Base-by-base conservation (phyloP, 257 asterid genomes). In the Lycium barbarum region DNA sequence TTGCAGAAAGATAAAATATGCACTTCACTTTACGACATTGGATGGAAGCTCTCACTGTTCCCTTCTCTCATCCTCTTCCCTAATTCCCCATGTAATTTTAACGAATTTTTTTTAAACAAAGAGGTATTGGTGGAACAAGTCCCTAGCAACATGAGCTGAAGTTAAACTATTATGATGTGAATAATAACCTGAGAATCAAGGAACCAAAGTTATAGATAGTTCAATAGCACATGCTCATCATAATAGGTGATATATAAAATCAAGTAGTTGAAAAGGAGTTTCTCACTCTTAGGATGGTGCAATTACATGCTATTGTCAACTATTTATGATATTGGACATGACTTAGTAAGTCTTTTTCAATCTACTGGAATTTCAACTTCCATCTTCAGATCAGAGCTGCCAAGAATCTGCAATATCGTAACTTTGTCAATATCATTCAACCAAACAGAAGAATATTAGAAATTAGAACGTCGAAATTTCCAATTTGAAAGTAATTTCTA, bases 321-420 rank as follows among this genome's bases (percentile, higher is more conserved):
- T 51, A 76, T 51, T 9, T 20, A 22, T 62, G 38, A 62, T 10
- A 62, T 33, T 47, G 51, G 54, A 68, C 40, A 67, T 20, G 47
- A 54, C 54, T 79, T 63, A 72, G 47, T 59, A 36, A 15, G 9
- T 62, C 65, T 35, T 73, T 87, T 86, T 90, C 88, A 93, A 88
- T 93, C 97, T 84, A 93, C 92, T 18, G 97, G 95, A 84, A 93
- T 93, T 86, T 93, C 97, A 10, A 93, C 97, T 82, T 93, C 97
- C 95, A 91, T 91, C 92, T 86, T 91, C 88, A 92, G 35, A 54
- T 51, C 92, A 62, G 94, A 79, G 89, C 88, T 89, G 83, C 92
- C 91, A 86, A 93, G 92, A 88, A 92, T 90, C 97, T 93, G 95
- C 88, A 79, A 59, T 67, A 76, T 26, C 12, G 14, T 26, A 76